Conservation (phyloP, 2,329 filamentous ascomycete genomes). For the Pezicula neosporulosa region DNA sequence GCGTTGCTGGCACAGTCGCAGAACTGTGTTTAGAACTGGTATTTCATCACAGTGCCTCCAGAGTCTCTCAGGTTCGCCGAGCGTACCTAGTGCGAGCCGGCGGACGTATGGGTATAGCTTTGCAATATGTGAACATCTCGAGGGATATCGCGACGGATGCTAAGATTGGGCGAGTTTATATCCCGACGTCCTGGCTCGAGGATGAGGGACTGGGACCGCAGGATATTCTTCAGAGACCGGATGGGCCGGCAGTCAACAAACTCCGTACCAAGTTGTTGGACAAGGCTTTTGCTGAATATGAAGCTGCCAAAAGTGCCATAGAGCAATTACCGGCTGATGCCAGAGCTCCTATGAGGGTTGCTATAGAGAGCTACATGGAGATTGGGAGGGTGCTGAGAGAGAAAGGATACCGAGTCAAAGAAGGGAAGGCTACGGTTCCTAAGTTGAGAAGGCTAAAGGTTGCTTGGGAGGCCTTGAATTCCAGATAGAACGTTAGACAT, state of each 20-base stretch:
- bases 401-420: conserved; percentile 37
- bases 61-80: conserved; percentile 22
- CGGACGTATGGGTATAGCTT: conserved; percentile 64
- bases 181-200: conserved; percentile 62
- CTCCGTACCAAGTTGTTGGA: conserved; percentile 53
- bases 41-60: conserved; percentile 46
- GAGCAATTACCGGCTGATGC: conserved; percentile 57
- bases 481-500: conserved; percentile 8
- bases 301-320: conserved; percentile 51
- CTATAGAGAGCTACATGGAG: conserved; percentile 74
- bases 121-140: conserved; percentile 77
- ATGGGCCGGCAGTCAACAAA: conserved; percentile 40
- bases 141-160: conserved; percentile 70
- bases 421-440: conserved; percentile 39
- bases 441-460: conserved; percentile 46
- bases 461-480: conserved; percentile 52
- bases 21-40: conserved; percentile 65
- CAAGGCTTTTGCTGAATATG: conserved; percentile 59
- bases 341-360: conserved; percentile 61
- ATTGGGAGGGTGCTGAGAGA: conserved; percentile 59
- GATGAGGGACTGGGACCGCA: conserved; percentile 51
- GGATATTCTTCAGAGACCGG: conserved; percentile 50
- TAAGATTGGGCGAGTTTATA: conserved; percentile 61
- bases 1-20: conserved; percentile 71
- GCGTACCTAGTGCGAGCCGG: conserved; percentile 51